Conservation (phyloP, 2,329 filamentous ascomycete genomes). For the Fusarium caatingaense region DNA sequence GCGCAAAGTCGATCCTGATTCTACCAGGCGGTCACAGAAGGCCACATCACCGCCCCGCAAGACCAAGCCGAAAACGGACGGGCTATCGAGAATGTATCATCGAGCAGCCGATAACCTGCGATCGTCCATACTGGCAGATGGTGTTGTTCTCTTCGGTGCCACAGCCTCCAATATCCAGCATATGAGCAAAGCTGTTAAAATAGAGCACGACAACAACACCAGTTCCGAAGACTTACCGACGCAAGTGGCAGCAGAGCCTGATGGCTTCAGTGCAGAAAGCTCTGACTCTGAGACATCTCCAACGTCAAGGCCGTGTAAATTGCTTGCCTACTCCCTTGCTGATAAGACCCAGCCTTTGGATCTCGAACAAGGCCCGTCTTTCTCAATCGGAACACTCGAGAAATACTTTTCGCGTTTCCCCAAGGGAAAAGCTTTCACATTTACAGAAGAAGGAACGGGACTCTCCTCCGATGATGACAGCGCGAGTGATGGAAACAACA, state of each 20-base stretch:
- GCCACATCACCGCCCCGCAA: background rate
- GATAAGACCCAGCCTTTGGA: slow-evolving; percentile 41
- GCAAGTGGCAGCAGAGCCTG: slow-evolving; percentile 31
- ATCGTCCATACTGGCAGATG: slow-evolving; percentile 48
- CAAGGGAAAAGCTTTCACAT: slow-evolving; percentile 47
- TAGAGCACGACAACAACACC: background rate
- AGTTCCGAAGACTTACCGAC: slow-evolving; percentile 36
- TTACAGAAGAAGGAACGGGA: slow-evolving; percentile 45
- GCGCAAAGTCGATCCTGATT: slow-evolving; percentile 18
- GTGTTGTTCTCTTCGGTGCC: slow-evolving; percentile 48
- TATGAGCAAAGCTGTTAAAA: slow-evolving; percentile 3
- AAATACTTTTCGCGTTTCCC: slow-evolving; percentile 49
- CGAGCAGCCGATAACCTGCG: slow-evolving; percentile 48
- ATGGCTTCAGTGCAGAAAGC: slow-evolving; percentile 42
- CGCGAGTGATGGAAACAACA: slow-evolving; percentile 38
- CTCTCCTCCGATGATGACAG: slow-evolving; percentile 50
- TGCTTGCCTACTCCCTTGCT: slow-evolving; percentile 46
- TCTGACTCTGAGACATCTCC: slow-evolving; percentile 48
- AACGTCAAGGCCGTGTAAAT: slow-evolving; percentile 43
- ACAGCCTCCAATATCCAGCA: slow-evolving; percentile 39
- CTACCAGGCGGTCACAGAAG: background rate
- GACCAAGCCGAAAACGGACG: slow-evolving; percentile 30
- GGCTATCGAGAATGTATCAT: slow-evolving; percentile 44
- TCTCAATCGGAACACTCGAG: slow-evolving; percentile 47
- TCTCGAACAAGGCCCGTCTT: slow-evolving; percentile 45